Percentiles rank a stretch among this genome's conserved stretches.
Conservation (phyloP, 148 eudicot genomes). For the Spergularia marina region DNA sequence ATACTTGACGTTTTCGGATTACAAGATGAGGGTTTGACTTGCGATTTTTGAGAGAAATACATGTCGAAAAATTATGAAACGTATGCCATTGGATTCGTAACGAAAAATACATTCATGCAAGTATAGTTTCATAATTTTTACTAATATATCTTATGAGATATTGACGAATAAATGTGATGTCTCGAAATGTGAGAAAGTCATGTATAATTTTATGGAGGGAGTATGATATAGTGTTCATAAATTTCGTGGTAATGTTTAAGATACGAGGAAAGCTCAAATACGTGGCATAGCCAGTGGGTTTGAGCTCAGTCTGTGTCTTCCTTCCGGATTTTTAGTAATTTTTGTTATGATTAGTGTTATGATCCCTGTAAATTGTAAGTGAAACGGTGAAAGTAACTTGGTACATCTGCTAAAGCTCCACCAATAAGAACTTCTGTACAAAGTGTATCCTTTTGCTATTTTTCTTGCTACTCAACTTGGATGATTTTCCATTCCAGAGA, state of each 20-base stretch:
- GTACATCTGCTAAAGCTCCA: background rate
- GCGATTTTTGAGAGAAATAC: too few relatives aligned
- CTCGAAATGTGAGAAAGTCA: too few relatives aligned
- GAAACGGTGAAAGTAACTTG: background rate
- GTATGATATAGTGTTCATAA: background rate
- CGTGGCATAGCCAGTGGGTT: background rate
- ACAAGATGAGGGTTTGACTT: too few relatives aligned
- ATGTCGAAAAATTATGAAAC: too few relatives aligned
- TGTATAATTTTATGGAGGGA: too few relatives aligned
- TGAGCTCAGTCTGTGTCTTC: background rate
- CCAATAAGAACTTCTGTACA: background rate
- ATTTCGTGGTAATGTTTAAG: background rate
- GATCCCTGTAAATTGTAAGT: background rate
- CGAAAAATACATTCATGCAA: too few relatives aligned
- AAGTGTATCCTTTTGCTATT: background rate
- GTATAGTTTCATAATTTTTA: too few relatives aligned
- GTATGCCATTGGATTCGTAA: too few relatives aligned
- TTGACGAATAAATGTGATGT: too few relatives aligned
- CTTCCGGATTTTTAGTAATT: background rate
- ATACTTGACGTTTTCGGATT: too few relatives aligned
- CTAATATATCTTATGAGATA: too few relatives aligned
- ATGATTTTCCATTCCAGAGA: background rate
- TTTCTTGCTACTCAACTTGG: background rate
- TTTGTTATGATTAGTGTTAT: background rate
- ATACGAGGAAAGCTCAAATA: background rate